Base-by-base conservation (phyloP, 148 eudicot genomes). In the Nyssa sinensis region DNA sequence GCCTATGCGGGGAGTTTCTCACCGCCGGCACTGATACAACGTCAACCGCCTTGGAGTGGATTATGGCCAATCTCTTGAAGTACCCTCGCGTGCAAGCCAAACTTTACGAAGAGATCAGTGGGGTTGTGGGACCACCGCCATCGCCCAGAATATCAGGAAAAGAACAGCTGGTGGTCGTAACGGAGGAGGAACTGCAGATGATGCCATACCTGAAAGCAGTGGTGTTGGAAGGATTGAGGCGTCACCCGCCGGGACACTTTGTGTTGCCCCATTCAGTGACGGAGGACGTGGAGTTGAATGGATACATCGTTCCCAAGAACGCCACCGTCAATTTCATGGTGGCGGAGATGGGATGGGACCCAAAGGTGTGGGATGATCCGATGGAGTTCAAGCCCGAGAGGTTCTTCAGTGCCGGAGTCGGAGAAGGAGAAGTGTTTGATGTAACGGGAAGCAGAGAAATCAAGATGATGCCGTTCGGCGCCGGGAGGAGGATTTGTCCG, bases 401-500 rank as follows among this genome's bases (percentile, higher is more conserved):
- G n/a, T n/a, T n/a, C n/a, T n/a, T n/a, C n/a, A n/a, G n/a, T n/a
- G n/a, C n/a, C n/a, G n/a, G n/a, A n/a, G n/a, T n/a, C n/a, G n/a
- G n/a, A n/a, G n/a, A n/a, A n/a, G n/a, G n/a, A n/a, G n/a, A n/a
- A n/a, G n/a, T n/a, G n/a, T n/a, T n/a, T n/a, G n/a, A n/a, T n/a
- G 69, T 84, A 29, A 88, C 84, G 1, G 79, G 91, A 39, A 81
- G 84, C 31, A 75, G 67, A 23, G 92, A 82, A 76, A 82, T 88
- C 7, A 88, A 88, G 66, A 88, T 84, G 92, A 86, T 88, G 89
- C 86, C 92, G 29, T 80, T 83, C 65, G 91, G 91, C 17, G 88
- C 78, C 0, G 91, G 91, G 47, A 82, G 91, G 64, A n/a, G n/a
- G n/a, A n/a, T n/a, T n/a, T n/a, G n/a, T n/a, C n/a, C n/a, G n/a